Evolutionary conservation across 1,284 basidiomycete species (phyloP), one percentile per base, ranked within the genome.

Genomic region (Malassezia vespertilionis): DNA sequence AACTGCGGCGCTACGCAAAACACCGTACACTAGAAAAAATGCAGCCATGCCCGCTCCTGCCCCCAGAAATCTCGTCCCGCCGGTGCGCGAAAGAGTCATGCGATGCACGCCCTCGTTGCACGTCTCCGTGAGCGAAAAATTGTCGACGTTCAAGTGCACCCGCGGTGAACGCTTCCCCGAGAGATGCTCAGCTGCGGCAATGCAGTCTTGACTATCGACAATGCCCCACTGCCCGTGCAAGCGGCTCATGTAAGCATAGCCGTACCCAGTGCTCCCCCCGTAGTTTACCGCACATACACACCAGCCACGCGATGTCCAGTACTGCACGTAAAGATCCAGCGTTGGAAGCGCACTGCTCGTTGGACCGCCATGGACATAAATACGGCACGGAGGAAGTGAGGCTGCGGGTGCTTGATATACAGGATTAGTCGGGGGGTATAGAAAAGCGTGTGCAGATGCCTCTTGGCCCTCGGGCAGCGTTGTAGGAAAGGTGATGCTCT

Each of bases 281-380:
- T 82, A 83, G 60, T 83, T 80, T 14, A 84, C 80, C 47, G 79
- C 77, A 17, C 82, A 69, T 76, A 80, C 81, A 47, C 46, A 51
- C 36, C 59, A 67, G 6, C 65, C 65, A 2, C 63, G 41, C 15
- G 53, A 46, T 0, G 65, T 67, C 63, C 63, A 84, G 60, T 76
- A 84, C 32, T 64, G 70, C 73, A 77, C 76, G n/a, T 72, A 69
- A 46, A 65, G 53, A 21, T 47, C 53, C 23, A 84, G 63, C 0
- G 74, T 75, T 42, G 79, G 76, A 1, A 54, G 33, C 0, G 74
- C 69, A 4, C 74, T 59, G 0, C 56, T 57, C 0, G 82, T 83
- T 0, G 83, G 82, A 0, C 83, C 82, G 3, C 82, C 82, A 54
- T 84, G 82, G 1, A 77, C 75, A 33, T 74, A 68, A 6, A 83